A percentile compares a stretch with the other conserved stretches of the same genome.
These are phyloP conservation scores for Lycium barbarum DNA, from an alignment of 257 asterid genomes.

Conservation along the genomic window DNA sequence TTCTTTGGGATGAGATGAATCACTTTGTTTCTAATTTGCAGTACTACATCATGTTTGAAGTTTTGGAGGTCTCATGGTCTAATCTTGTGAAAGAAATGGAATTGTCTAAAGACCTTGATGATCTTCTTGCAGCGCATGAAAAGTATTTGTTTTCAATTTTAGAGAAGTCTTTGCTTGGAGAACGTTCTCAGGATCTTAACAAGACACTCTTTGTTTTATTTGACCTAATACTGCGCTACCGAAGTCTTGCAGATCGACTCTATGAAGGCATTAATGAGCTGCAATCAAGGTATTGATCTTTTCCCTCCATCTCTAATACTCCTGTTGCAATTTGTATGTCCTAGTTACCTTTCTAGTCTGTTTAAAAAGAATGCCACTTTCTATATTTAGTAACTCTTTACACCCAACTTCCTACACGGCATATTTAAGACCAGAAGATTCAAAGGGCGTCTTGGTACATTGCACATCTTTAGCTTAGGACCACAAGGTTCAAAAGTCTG, in stretches of 20 bases:
- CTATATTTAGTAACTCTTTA: too few relatives aligned
- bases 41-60: constrained; percentile 97
- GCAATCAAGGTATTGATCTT: constrained; percentile 77
- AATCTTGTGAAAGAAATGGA: constrained; percentile 88
- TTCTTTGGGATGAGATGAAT: constrained; percentile 99
- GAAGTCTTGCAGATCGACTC: constrained; percentile 88
- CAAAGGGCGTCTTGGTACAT: too few relatives aligned
- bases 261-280: constrained; percentile 92
- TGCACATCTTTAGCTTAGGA: too few relatives aligned
- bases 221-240: constrained; percentile 86
- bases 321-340: too few relatives aligned
- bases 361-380: too few relatives aligned
- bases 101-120: constrained; percentile 91
- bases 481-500: too few relatives aligned
- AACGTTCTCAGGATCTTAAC: constrained; percentile 75
- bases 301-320: constrained; percentile 5
- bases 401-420: too few relatives aligned
- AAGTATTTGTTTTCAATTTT: constrained; percentile 82
- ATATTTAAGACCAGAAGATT: too few relatives aligned
- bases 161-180: constrained; percentile 98
- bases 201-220: constrained; percentile 75
- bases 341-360: too few relatives aligned
- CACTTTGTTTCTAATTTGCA: constrained; percentile 96
- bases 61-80: constrained; percentile 96
- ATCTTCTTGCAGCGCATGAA: constrained; percentile 88